Base-by-base conservation (phyloP, 1,284 basidiomycete genomes). In the Acaromyces ingoldii region DNA sequence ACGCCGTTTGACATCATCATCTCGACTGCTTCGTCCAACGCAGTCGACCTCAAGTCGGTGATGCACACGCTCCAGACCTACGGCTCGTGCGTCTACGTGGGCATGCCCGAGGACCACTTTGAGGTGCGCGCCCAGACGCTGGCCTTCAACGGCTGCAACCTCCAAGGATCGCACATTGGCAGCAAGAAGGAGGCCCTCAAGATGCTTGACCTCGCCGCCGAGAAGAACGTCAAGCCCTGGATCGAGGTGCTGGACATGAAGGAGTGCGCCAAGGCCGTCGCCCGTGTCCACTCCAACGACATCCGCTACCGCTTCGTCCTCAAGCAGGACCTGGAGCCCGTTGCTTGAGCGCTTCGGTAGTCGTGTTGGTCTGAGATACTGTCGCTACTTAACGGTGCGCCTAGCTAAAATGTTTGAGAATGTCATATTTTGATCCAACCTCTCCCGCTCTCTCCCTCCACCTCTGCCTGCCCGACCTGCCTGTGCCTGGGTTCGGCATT, bases 1-100 rank as follows among this genome's bases (percentile, higher is more conserved):
- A 30, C 34, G 39, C 67, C 71, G 1, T 77, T 86, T 26, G 84
- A 86, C 74, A 69, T 86, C 28, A 84, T 87, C 65, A 78, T 87
- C 63, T 82, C 81, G 47, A 81, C 79, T 13, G 74, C 78, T 22
- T 77, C 76, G 43, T 77, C 76, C 41, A 70, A 73, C 62, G 71
- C 74, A 21, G 71, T 80, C 21, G 78, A 79, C 5, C 61, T 81
- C 33, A 62, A 73, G 47, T 77, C 80, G 43, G 79, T 81, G 60
- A 67, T 82, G 33, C 76, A 76, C 21, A 79, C 78, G 49, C 78
- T 83, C 54, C 78, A 78, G 75, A 79, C 84, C 47, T 78, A 83
- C 74, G 79, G 81, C 60, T 72, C 78, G 58, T 76, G 84, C 53
- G 79, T 84, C 55, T 81, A 80, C 48, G 81, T 83, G 34, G 82